A percentile compares a stretch with the other conserved stretches of the same genome.
phyloP scores from a whole-genome alignment of 345 rosid genomes.

The Citrus australasica region DNA sequence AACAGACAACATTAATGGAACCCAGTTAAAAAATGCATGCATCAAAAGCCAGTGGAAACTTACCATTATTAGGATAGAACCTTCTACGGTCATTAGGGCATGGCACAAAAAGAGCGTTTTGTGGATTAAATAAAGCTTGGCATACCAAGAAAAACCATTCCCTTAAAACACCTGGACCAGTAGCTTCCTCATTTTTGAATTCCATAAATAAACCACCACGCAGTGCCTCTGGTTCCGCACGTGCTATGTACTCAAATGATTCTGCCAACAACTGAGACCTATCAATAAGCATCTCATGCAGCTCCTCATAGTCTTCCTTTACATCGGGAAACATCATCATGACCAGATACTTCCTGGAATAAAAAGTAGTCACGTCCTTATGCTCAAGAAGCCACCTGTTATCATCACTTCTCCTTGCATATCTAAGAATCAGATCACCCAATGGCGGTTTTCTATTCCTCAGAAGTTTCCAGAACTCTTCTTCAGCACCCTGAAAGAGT shows the following conservation, averaged over 20 bases:
- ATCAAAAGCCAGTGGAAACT: constrained; percentile 11
- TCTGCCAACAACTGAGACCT: constrained; percentile 80
- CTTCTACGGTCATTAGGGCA: constrained; percentile 82
- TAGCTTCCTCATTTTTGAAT: constrained; percentile 96
- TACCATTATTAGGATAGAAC: constrained; percentile 93
- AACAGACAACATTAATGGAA: background rate
- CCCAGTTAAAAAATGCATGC: background rate
- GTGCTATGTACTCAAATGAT: constrained; percentile 72
- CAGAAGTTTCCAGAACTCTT: constrained; percentile 44
- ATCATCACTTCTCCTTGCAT: constrained; percentile 66
- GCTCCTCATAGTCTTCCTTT: constrained; percentile 85
- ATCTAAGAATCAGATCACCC: constrained; percentile 50
- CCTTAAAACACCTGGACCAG: constrained; percentile 92
- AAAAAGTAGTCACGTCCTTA: constrained; percentile 77
- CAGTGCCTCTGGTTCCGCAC: constrained; percentile 58
- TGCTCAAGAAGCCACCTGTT: constrained; percentile 77
- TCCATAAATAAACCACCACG: constrained; percentile 84
- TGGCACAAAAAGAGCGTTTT: constrained; percentile 70
- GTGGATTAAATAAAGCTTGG: constrained; percentile 67
- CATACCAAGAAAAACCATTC: constrained; percentile 94
- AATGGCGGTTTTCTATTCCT: constrained; percentile 43
- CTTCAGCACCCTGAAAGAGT: constrained; percentile 56
- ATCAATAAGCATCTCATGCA: constrained; percentile 96
- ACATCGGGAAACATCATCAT: constrained; percentile 87
- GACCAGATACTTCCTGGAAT: constrained; percentile 77